Evolutionary conservation across 805 yeast genomes (phyloP).

Genomic region (Yamadazyma kitorensis): DNA sequence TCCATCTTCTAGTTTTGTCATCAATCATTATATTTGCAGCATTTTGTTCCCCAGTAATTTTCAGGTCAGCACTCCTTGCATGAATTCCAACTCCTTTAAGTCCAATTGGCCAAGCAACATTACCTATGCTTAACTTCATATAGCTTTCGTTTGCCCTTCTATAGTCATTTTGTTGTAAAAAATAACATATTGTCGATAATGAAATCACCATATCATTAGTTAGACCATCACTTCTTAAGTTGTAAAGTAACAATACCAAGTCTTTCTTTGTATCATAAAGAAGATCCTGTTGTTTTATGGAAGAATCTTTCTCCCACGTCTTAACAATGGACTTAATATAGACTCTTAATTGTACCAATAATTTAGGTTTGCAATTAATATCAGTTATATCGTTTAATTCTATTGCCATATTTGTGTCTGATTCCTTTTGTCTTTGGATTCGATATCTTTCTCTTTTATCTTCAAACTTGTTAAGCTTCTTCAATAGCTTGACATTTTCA

Average conservation of each 20-base stretch:
- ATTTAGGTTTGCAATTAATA: constrained; percentile 18
- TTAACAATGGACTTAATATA: constrained; percentile 44
- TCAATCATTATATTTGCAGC: constrained; percentile 76
- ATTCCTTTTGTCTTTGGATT: constrained; percentile 27
- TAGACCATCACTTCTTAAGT: constrained; percentile 34
- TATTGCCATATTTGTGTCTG: constrained; percentile 12
- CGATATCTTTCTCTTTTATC: constrained; percentile 19
- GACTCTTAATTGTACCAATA: constrained; percentile 43
- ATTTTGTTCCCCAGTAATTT: constrained; percentile 47
- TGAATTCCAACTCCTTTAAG: constrained; percentile 78
- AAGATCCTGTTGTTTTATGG: constrained; percentile 9
- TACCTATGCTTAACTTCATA: constrained; percentile 76
- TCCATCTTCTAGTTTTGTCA: constrained; percentile 74
- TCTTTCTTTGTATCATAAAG: constrained; percentile 37
- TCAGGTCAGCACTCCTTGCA: constrained; percentile 61
- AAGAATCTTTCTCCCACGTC: constrained; percentile 38
- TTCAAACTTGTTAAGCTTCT: constrained; percentile 8
- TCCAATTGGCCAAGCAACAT: constrained; percentile 92
- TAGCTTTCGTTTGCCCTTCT: constrained; percentile 63
- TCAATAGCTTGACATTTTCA: constrained; percentile 19
- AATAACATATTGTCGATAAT: constrained; percentile 55
- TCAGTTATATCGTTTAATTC: constrained; percentile 30
- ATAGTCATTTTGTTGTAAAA: constrained; percentile 55
- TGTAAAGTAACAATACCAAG: constrained; percentile 51
- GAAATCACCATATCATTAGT: constrained; percentile 48